Conservation (phyloP, 257 asterid genomes). For the Hygrophila difformis region DNA sequence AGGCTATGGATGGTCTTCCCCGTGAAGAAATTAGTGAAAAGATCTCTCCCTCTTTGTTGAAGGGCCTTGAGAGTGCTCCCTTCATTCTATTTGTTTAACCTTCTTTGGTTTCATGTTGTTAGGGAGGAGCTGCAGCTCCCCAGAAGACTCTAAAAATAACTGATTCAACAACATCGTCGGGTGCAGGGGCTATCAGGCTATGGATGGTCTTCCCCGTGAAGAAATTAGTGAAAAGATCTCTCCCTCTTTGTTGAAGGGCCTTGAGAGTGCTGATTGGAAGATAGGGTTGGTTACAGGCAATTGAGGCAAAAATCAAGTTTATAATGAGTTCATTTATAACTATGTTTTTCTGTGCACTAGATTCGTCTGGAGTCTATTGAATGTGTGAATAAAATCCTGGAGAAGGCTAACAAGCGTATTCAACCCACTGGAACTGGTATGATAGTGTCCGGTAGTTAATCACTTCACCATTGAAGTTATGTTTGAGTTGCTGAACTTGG, state of each 20-base stretch:
- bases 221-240: conserved; percentile 90
- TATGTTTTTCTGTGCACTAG: conserved; percentile 26
- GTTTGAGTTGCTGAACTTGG: too few relatives aligned
- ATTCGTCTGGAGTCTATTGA: conserved; percentile 91
- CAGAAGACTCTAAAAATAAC: conserved; percentile 64
- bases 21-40: too few relatives aligned
- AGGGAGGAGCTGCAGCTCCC: conserved; percentile 81
- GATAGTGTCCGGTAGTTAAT: not conserved
- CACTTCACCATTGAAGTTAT: too few relatives aligned
- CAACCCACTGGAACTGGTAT: conserved; percentile 96
- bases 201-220: conserved; percentile 95
- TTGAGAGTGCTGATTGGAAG: conserved; percentile 99
- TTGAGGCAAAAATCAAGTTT: conserved; percentile 7
- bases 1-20: too few relatives aligned
- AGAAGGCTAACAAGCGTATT: conserved; percentile 91
- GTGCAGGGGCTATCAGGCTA: conserved; percentile 62
- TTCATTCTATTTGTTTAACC: conserved; percentile 10
- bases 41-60: too few relatives aligned
- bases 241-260: conserved; percentile 78
- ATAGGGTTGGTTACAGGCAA: conserved; percentile 21
- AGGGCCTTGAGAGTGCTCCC: too few relatives aligned
- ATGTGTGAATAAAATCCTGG: conserved; percentile 74
- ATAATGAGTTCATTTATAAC: conserved; percentile 3
- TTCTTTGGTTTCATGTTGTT: conserved; percentile 15
- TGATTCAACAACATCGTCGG: conserved; percentile 43